These are phyloP conservation scores for Lactarius sp. DNA, from an alignment of 768 basidiomycete genomes.

Conservation along the genomic window DNA sequence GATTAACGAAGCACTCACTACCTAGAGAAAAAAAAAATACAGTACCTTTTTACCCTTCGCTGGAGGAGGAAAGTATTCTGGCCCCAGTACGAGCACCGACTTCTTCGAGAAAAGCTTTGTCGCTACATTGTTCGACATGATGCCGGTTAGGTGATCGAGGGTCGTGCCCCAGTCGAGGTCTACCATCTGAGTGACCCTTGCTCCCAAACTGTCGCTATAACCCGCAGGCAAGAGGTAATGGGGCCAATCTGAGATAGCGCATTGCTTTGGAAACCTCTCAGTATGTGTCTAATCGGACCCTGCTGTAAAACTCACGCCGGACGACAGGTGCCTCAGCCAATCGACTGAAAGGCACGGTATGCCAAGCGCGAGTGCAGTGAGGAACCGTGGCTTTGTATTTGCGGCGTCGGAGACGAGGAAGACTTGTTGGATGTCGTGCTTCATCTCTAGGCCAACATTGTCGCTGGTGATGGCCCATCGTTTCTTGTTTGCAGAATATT, in stretches of 20 bases:
- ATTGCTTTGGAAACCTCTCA: constrained; percentile 8
- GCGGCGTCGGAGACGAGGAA: constrained; percentile 65
- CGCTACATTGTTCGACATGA: constrained; percentile 54
- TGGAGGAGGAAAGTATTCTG: constrained; percentile 48
- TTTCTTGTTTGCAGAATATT: constrained; percentile 38
- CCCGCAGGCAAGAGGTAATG: constrained; percentile 55
- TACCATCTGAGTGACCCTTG: constrained; percentile 44
- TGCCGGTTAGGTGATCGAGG: constrained; percentile 49
- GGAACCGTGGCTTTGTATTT: constrained; percentile 71
- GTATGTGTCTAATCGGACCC: not conserved
- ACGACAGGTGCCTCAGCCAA: constrained; percentile 47
- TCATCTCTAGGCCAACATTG: constrained; percentile 45
- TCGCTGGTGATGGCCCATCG: constrained; percentile 49
- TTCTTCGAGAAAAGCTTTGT: constrained; percentile 52
- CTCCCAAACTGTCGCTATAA: constrained; percentile 37
- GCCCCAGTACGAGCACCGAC: constrained; percentile 56
- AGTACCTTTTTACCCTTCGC: constrained; percentile 38
- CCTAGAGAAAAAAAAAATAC: not conserved
- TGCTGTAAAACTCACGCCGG: constrained; percentile 27
- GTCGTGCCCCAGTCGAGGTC: constrained; percentile 48
- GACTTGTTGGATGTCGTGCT: constrained; percentile 44
- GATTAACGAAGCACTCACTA: constrained; percentile 1
- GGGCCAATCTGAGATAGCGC: constrained; percentile 49
- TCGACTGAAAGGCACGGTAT: constrained; percentile 69
- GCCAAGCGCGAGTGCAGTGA: constrained; percentile 79